Evolutionary conservation across 306 rosid species (phyloP).

Genomic region (Styphnolobium japonicum): DNA sequence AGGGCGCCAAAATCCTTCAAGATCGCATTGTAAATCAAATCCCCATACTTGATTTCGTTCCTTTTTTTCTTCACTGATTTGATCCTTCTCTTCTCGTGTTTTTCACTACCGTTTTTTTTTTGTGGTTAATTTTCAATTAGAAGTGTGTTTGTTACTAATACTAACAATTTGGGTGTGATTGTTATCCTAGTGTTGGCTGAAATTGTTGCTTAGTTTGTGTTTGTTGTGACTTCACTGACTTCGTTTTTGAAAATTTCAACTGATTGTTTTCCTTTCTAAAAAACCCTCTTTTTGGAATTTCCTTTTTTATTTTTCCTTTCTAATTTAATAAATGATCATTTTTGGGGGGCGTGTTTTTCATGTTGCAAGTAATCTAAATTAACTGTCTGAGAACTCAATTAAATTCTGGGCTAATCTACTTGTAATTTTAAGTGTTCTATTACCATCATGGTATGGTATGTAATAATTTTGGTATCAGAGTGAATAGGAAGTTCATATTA

Average conservation of each 20-base stretch:
- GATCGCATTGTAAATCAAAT: constrained; percentile 89
- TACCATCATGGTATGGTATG: background rate
- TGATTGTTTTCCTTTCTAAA: background rate
- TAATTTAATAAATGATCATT: background rate
- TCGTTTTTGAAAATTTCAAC: background rate
- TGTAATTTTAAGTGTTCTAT: background rate
- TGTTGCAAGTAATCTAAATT: background rate
- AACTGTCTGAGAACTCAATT: background rate
- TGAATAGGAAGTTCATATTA: background rate
- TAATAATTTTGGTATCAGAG: background rate
- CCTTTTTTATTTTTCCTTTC: background rate
- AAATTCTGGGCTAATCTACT: background rate
- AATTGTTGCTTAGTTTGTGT: background rate
- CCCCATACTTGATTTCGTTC: background rate
- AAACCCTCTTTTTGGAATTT: background rate
- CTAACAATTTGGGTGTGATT: background rate
- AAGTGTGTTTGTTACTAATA: background rate
- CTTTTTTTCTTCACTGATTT: background rate
- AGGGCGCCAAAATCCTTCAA: constrained; percentile 89
- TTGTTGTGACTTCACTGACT: background rate
- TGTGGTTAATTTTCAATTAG: background rate
- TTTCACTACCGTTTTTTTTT: background rate
- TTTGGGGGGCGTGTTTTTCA: background rate
- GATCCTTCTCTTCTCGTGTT: background rate
- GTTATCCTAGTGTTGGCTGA: background rate